Evolutionary conservation across 1,284 basidiomycete genomes (phyloP), one percentile per base, ranked within the genome.

Genomic region (Pseudozyma pruni): DNA sequence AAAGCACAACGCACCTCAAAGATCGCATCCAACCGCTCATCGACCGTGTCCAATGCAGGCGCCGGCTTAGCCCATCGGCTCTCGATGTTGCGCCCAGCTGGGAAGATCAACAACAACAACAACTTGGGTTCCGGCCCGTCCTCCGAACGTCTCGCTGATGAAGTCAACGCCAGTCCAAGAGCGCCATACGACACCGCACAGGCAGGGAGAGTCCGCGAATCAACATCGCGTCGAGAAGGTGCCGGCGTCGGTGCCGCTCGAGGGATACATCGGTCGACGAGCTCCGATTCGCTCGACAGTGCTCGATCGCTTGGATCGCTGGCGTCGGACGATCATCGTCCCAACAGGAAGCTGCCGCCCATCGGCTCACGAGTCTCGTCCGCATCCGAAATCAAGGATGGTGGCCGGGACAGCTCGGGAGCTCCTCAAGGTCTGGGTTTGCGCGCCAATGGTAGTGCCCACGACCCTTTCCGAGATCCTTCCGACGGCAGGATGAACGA

Each of bases 1-100:
- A 76, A 76, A 43, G 75, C 75, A 8, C 67, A 70, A n/a, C 53
- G 75, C 7, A 41, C 66, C 7, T 74, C 72, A 32, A 68, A 69
- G 51, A 49, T 60, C 19, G 17, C 50, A 10, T 32, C 60, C 23
- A 55, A 58, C 17, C 60, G 59, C 35, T 44, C 41, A 16, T 51
- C 57, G 34, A 38, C 49, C 43, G 34, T 38, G 20, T 41, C 57
- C 1, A 38, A 44, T 16, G 34, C 16, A 13, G 42, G 50, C 27
- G 42, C 50, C 31, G 42, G 54, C 31, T 32, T 72, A 5, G 38
- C 62, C 14, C 45, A 57, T 20, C 53, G 68, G 7, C 45, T 72
- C 8, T 72, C 69, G 3, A 62, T 60, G 7, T 34, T 67, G 2
- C 54, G 63, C 11, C 20, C 58, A 14, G 41, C 45, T 27, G 54